These are phyloP conservation scores for Dactylellina leptospora DNA, from an alignment of 2,329 filamentous ascomycete genomes.

Conservation along the genomic window DNA sequence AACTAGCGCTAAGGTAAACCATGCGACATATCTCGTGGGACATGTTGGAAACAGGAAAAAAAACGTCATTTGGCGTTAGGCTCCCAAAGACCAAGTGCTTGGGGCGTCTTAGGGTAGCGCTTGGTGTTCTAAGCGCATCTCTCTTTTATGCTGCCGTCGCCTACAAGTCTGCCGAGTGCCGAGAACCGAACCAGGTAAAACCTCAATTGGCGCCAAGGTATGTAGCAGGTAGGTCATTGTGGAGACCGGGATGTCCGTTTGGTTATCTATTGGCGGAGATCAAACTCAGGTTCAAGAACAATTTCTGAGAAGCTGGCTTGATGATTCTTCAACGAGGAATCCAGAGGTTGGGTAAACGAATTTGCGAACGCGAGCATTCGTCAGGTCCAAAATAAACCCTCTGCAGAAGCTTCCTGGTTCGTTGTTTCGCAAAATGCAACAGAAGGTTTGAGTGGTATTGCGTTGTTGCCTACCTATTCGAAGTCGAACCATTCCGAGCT, in stretches of 20 bases:
- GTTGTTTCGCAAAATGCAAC: conserved; percentile 11
- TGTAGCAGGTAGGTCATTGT: conserved; percentile 27
- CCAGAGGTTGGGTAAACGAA: too few species aligned
- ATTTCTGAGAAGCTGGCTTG: too few species aligned
- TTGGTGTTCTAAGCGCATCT: conserved; percentile 31
- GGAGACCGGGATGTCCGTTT: background rate
- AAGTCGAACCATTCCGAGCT: background rate
- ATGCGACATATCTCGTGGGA: conserved; percentile 9
- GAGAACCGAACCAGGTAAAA: conserved; percentile 33
- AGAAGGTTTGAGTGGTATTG: conserved; percentile 2
- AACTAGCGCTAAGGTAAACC: conserved; percentile 2
- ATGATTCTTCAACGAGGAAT: too few species aligned
- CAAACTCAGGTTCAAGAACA: too few species aligned
- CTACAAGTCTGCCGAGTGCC: conserved; percentile 27
- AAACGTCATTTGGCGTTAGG: conserved; percentile 41
- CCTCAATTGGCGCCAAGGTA: conserved; percentile 14
- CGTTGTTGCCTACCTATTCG: conserved; percentile 9
- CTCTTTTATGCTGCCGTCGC: conserved; percentile 32
- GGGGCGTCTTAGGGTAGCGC: conserved; percentile 23
- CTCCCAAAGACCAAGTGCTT: conserved; percentile 40
- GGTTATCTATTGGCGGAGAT: too few species aligned
- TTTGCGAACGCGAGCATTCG: too few species aligned
- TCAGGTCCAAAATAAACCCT: background rate
- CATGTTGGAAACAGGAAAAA: background rate
- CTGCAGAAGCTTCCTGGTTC: background rate